Evolutionary conservation across 495 filamentous ascomycete species (phyloP).

Genomic region (Penicillium taxi): DNA sequence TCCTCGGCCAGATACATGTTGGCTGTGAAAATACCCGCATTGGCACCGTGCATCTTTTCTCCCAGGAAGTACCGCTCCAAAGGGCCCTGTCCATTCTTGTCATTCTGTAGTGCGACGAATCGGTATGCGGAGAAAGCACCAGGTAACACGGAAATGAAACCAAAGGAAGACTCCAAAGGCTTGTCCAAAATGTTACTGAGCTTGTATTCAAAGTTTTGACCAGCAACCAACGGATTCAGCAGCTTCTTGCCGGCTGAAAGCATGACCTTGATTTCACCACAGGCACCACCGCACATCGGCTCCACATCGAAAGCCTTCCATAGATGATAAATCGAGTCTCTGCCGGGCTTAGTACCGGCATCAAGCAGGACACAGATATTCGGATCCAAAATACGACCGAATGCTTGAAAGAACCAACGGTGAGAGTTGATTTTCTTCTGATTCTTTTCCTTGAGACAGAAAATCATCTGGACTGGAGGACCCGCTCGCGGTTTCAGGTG

Average conservation of each 20-base stretch:
- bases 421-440: slow-evolving; percentile 99
- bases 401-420: slow-evolving; percentile 98
- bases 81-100: slow-evolving; percentile 85
- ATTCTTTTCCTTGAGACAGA: slow-evolving; percentile 99
- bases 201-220: slow-evolving; percentile 99
- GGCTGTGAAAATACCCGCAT: slow-evolving; percentile 95
- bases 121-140: slow-evolving; percentile 98
- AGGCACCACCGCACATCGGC: slow-evolving; percentile 93
- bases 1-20: slow-evolving; percentile 99
- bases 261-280: slow-evolving; percentile 99
- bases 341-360: slow-evolving; percentile 88
- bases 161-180: slow-evolving; percentile 93
- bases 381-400: slow-evolving; percentile 84
- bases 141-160: slow-evolving; percentile 93
- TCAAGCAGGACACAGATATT: slow-evolving; percentile 97
- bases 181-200: slow-evolving; percentile 99
- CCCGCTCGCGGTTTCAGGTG: slow-evolving; percentile 64
- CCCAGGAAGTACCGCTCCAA: slow-evolving; percentile 96
- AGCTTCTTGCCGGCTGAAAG: slow-evolving; percentile 85
- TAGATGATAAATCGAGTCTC: slow-evolving; percentile 88
- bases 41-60: slow-evolving; percentile 93
- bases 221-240: slow-evolving; percentile 87
- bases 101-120: slow-evolving; percentile 90
- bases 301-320: slow-evolving; percentile 99
- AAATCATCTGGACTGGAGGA: slow-evolving; percentile 90